Evolutionary conservation across 257 asterid genomes (phyloP), one percentile per base, ranked within the genome.

Genomic region (Haberlea rhodopensis): DNA sequence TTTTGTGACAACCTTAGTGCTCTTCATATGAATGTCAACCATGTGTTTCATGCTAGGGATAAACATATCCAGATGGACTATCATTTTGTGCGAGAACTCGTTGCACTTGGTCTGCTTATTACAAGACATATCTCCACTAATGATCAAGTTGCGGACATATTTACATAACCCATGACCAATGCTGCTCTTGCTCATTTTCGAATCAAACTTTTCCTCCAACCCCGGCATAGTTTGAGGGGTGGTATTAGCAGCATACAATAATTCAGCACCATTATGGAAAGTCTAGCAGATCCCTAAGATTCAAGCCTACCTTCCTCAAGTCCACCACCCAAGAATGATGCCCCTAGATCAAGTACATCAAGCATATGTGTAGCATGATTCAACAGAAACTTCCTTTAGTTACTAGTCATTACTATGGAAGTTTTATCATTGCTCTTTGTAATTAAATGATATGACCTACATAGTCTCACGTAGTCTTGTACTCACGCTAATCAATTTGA

Each of bases 1-100:
- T 54, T 28, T 1, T 51, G 31, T 21, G 73, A 51, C n/a, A n/a
- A n/a, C n/a, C n/a, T n/a, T 4, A 60, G 67, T 31, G 62, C 73
- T 2, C 21, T 31, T 1, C 28, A 60, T 21, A 28, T 69, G 37
- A 31, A 61, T 5, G 20, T 62, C 1, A 60, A 68, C 48, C 46
- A 43, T 5, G 37, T 66, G n/a, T 66, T 54, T 66, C 71, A 55
- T 37, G 34, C 26, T 23, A 19, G 45, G 11, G 13, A 25, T 52
- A 66, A 66, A 40, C 27, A 66, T 8, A 54, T 54, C 5, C 63
- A 66, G n/a, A 13, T 66, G 0, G 55, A 37, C 8, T n/a, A n/a
- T n/a, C n/a, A n/a, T n/a, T 54, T 66, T 63, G 58, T 60, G 6
- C 54, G 6, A 2, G 55, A 61, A 51, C 6, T 24, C 18, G 56